Evolutionary conservation across 495 filamentous ascomycete species (phyloP).

Genomic region (Daldinia decipiens): DNA sequence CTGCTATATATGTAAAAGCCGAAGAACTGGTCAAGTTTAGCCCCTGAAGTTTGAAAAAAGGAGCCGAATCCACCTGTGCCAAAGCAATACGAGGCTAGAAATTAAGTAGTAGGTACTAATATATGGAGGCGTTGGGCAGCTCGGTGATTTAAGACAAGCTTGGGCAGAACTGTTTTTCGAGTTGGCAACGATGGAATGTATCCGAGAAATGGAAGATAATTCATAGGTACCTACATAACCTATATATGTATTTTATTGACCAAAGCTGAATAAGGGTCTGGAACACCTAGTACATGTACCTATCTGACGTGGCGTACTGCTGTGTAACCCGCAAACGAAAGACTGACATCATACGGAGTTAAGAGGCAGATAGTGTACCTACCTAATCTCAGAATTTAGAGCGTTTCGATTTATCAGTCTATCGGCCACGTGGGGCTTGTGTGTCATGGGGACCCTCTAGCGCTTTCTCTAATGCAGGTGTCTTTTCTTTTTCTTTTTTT

Average conservation of each 20-base stretch:
- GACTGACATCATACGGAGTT: constrained; percentile 19
- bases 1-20: too few species aligned
- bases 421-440: constrained; percentile 29
- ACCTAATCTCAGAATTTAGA: not conserved
- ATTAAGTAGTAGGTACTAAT: too few species aligned
- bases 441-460: not conserved
- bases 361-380: not conserved
- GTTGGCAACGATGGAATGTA: too few species aligned
- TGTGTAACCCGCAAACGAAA: constrained; percentile 17
- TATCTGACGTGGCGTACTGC: constrained; percentile 19
- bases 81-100: not conserved
- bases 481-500: constrained; percentile 23
- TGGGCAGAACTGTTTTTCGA: too few species aligned
- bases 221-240: too few species aligned
- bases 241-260: too few species aligned
- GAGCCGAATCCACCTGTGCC: not conserved
- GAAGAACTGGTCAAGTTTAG: not conserved
- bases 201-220: too few species aligned
- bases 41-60: not conserved
- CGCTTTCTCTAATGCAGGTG: constrained; percentile 27
- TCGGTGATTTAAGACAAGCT: too few species aligned
- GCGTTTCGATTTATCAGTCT: constrained; percentile 4
- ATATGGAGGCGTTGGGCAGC: too few species aligned
- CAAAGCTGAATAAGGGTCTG: too few species aligned
- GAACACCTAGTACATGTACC: not conserved